These are phyloP conservation scores for Lolium rigidum DNA, from an alignment of 176 grass and related monocot species.

Conservation along the genomic window DNA sequence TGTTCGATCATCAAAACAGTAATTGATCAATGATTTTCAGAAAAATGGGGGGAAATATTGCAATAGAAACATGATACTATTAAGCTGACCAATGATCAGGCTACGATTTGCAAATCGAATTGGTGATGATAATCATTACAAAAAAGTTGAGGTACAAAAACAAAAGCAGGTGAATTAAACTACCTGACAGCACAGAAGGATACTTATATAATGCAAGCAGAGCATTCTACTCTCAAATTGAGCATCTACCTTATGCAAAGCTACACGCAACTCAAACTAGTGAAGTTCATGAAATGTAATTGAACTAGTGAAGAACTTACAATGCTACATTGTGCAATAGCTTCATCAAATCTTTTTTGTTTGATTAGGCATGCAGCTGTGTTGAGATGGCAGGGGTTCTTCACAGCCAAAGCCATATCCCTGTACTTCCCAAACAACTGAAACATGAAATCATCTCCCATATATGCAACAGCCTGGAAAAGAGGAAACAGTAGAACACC, in stretches of 20 bases:
- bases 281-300: background rate
- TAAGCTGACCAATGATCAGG: slow-evolving; percentile 19
- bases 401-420: slow-evolving; percentile 97
- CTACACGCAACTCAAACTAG: background rate
- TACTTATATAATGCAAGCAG: background rate
- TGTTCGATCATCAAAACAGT: background rate
- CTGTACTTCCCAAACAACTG: slow-evolving; percentile 98
- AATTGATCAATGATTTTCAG: background rate
- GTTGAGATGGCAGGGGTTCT: slow-evolving; percentile 96
- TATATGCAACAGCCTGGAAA: slow-evolving; percentile 94
- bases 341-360: slow-evolving; percentile 74
- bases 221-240: slow-evolving; percentile 2
- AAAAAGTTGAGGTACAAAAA: background rate
- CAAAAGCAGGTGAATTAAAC: slow-evolving; percentile 2
- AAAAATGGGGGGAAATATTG: background rate
- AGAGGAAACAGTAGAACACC: background rate
- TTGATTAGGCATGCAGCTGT: slow-evolving; percentile 91
- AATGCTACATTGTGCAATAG: slow-evolving; percentile 81
- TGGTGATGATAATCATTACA: background rate
- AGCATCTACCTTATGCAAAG: background rate
- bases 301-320: slow-evolving; percentile 51
- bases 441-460: slow-evolving; percentile 99
- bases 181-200: background rate
- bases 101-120: background rate
- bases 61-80: slow-evolving; percentile 6